These are phyloP conservation scores for Pachyrhizus erosus DNA, from an alignment of 306 rosid genomes.

Conservation along the genomic window DNA sequence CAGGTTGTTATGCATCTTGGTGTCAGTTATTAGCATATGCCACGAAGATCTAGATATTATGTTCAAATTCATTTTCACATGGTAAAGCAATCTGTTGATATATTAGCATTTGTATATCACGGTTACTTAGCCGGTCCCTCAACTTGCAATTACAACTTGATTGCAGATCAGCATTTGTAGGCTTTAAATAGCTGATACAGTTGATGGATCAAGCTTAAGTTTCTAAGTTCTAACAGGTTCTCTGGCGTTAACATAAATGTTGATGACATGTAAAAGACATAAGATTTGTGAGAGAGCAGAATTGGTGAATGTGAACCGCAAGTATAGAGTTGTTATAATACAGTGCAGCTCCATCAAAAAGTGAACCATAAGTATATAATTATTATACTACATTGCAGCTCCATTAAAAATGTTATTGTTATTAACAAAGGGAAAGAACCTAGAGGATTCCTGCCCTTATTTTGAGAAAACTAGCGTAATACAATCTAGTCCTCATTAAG, in stretches of 20 bases:
- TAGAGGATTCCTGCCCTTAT: conserved; percentile 8
- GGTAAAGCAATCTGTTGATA: neutral
- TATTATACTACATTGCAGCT: neutral
- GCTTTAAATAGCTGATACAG: neutral
- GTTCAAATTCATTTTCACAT: neutral
- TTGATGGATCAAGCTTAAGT: neutral
- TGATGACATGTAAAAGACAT: neutral
- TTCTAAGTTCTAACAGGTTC: neutral
- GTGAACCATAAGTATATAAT: neutral
- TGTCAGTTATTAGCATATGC: neutral
- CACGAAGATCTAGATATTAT: neutral
- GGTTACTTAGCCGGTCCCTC: neutral
- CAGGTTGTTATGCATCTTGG: neutral
- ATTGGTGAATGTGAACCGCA: neutral
- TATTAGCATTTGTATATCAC: neutral
- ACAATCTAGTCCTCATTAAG: conserved; percentile 29
- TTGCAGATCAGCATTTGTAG: neutral
- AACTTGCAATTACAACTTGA: neutral
- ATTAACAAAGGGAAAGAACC: neutral
- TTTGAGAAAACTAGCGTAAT: conserved; percentile 11
- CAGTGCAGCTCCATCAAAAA: neutral
- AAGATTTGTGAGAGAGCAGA: neutral
- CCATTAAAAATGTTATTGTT: neutral
- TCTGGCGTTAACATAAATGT: neutral
- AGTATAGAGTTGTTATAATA: neutral